Evolutionary conservation across 106 monocot species (phyloP).

Genomic region (Apostasia shenzhenica): DNA sequence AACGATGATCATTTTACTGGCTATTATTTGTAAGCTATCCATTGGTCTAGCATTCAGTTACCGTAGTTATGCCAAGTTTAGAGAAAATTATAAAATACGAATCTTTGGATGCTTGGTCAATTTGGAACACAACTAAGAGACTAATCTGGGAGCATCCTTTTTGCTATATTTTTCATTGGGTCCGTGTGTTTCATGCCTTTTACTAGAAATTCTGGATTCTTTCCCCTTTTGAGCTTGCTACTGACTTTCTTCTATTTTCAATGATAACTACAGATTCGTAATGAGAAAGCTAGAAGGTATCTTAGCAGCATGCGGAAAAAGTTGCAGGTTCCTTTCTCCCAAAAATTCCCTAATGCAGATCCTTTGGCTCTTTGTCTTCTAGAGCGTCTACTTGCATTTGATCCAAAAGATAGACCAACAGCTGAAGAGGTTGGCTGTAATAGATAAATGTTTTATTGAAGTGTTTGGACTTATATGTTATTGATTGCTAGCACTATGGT

Average conservation of each 20-base stretch:
- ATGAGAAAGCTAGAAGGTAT: conserved; percentile 34
- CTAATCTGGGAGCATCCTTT: not conserved
- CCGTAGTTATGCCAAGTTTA: too few relatives aligned
- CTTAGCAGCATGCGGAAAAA: conserved; percentile 25
- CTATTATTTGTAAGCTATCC: not conserved
- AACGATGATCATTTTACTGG: not conserved
- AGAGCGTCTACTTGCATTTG: conserved; percentile 27
- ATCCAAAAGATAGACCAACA: conserved; percentile 30
- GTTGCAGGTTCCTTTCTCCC: conserved; percentile 17
- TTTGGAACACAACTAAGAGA: not conserved
- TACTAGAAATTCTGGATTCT: not conserved
- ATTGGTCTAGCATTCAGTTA: too few relatives aligned
- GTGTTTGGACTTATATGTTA: not conserved
- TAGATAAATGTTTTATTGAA: not conserved
- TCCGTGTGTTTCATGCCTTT: not conserved
- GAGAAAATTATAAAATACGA: not conserved
- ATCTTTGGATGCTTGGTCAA: not conserved
- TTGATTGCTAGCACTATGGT: not conserved
- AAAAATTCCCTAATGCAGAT: conserved; percentile 27
- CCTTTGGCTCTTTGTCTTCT: conserved; percentile 18
- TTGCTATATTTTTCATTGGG: not conserved
- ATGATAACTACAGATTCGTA: conserved; percentile 17
- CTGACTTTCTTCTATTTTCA: not conserved
- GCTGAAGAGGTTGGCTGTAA: conserved; percentile 22
- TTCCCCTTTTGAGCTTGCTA: not conserved